Base-by-base conservation (phyloP, 306 rosid genomes). In the Dalbergia cultrata region DNA sequence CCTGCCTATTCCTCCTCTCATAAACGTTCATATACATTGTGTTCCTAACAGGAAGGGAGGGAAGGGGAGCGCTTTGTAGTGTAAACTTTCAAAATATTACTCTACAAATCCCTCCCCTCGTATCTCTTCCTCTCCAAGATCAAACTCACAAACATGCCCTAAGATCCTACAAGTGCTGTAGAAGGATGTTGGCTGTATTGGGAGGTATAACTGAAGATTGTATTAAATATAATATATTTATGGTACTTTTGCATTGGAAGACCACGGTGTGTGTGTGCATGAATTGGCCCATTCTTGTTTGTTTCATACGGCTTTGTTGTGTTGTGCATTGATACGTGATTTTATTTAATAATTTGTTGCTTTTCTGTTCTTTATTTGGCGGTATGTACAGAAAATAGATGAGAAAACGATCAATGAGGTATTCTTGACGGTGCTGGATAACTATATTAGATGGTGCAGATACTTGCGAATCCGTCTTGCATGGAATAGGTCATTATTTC, bases 391-490 rank as follows among this genome's bases (percentile, higher is more conserved):
- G 99, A 95, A 95, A 89, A 80, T 95, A 80, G 96, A 95, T 65
- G 98, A 95, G 88, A 89, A 88, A 79, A 90, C 97, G 62, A 86
- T 95, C 86, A 86, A 93, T 57, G 93, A 85, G 64, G 98, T 93
- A 67, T 89, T 95, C 88, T 68, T 83, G 87, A 95, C 90, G 89
- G 97, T 88, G 80, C 94, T 95, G 62, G 97, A 89, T 87, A 95
- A 95, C 81, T 95, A 95, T 88, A 91, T 88, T 70, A 91, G 75
- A 76, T 95, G 99, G 98, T 95, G 99, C 84, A 87, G 74, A 89
- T 95, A 95, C 81, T 83, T 95, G 89, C 94, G 93, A 79, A 86
- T 73, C 37, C 97, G 98, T 41, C 72, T 86, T 87, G 97, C 84
- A 14, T 95, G 98, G 98, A 93, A 93, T 73, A 95, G 99, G 99